Evolutionary conservation across 208 protist species (phyloP).

Genomic region (Naegleria lovaniensis): DNA sequence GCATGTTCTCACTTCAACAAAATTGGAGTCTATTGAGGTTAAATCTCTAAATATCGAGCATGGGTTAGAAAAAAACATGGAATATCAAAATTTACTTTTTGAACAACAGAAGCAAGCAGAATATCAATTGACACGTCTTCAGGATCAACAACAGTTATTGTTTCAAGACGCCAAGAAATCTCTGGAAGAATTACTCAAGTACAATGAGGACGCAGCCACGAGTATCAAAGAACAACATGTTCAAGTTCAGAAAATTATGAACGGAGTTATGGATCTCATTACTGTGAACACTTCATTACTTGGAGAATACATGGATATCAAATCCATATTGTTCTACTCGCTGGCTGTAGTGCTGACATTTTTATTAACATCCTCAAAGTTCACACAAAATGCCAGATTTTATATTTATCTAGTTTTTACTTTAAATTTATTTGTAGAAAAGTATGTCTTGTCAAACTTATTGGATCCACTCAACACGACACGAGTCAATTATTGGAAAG

Average conservation of each 20-base stretch:
- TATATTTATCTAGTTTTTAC: neutral
- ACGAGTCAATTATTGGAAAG: no score
- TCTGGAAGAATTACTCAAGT: neutral
- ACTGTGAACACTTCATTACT: neutral
- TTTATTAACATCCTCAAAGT: neutral
- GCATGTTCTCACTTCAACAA: no score
- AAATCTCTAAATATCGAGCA: neutral
- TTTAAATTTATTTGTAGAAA: neutral
- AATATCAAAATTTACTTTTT: neutral
- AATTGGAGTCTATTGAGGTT: neutral
- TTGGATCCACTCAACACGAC: no score
- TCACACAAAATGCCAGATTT: neutral
- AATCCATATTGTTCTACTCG: neutral
- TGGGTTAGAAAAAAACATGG: neutral
- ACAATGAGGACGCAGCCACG: neutral
- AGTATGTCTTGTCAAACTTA: no score
- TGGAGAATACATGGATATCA: constrained; percentile 1
- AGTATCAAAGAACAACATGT: neutral
- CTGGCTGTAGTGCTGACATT: neutral
- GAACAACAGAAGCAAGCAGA: neutral
- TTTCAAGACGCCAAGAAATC: neutral
- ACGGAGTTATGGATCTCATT: neutral
- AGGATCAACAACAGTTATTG: neutral
- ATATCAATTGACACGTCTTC: neutral
- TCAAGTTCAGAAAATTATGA: neutral